Percentiles rank a stretch among this genome's conserved stretches.
These are phyloP conservation scores for Fusarium tanahbumbuense DNA, from an alignment of 2,329 filamentous ascomycete species.

Conservation along the genomic window DNA sequence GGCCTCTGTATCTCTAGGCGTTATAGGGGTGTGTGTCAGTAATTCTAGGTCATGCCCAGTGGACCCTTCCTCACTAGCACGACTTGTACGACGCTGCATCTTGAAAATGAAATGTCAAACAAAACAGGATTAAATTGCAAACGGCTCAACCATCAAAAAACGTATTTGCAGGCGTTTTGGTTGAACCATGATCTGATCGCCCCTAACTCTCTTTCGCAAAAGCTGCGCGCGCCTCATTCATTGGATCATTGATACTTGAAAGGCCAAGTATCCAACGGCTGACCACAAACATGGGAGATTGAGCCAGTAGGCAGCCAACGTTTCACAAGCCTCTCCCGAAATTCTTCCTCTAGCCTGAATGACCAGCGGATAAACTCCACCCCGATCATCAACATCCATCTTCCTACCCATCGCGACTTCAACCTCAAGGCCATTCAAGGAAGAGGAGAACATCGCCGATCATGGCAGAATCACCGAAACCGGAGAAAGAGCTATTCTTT, in stretches of 20 bases:
- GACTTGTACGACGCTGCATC: neutral
- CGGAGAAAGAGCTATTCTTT: neutral
- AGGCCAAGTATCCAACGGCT: neutral
- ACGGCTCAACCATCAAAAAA: neutral
- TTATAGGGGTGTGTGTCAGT: accelerated
- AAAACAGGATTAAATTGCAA: neutral
- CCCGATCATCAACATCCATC: neutral
- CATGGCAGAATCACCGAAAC: neutral
- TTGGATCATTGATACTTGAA: neutral
- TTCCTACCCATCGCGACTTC: neutral
- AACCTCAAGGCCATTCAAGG: accelerated
- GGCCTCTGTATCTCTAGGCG: neutral
- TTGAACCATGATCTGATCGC: neutral
- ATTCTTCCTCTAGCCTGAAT: neutral
- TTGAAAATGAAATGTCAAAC: neutral
- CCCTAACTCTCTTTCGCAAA: too few species aligned
- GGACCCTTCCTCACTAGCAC: neutral
- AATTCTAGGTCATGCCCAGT: neutral
- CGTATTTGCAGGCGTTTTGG: accelerated
- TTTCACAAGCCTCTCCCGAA: neutral
- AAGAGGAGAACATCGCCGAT: accelerated
- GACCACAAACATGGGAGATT: neutral
- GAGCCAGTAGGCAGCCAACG: neutral
- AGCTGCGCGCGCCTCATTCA: neutral
- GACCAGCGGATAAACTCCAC: neutral